Conservation (phyloP, 176 grass and related monocot species). For the Musa itinerans region DNA sequence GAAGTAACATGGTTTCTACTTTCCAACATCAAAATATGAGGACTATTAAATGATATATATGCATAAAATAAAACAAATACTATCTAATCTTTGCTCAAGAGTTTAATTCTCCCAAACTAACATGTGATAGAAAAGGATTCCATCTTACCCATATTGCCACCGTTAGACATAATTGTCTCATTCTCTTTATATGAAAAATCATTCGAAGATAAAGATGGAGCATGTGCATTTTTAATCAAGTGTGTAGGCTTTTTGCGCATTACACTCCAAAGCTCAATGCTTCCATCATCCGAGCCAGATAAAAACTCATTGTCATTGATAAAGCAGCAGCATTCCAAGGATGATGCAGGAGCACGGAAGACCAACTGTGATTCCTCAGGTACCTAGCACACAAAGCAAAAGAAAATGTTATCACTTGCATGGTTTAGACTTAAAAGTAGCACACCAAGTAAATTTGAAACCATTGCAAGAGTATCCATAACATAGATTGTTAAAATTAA, state of each 20-base stretch:
- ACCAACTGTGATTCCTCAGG: conserved; percentile 81
- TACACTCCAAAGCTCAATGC: conserved; percentile 68
- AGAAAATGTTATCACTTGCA: neutral
- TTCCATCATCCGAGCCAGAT: conserved; percentile 84
- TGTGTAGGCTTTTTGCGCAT: conserved; percentile 74
- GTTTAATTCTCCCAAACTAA: neutral
- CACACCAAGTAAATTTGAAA: neutral
- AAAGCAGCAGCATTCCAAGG: conserved; percentile 80
- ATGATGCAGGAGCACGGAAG: conserved; percentile 65
- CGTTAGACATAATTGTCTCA: conserved; percentile 27
- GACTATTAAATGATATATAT: neutral
- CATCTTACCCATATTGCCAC: conserved; percentile 17
- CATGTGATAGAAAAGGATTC: neutral
- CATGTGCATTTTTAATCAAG: conserved; percentile 78
- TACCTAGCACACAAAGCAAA: conserved; percentile 24
- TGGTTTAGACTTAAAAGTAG: neutral
- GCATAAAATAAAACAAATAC: conserved; percentile 7
- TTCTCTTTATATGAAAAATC: conserved; percentile 18
- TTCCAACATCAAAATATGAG: neutral
- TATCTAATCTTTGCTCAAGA: neutral
- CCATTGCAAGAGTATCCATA: neutral
- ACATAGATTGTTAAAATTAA: no score
- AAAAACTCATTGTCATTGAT: conserved; percentile 73
- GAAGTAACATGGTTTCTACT: neutral
- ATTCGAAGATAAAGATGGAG: conserved; percentile 13